These are phyloP conservation scores for Melanopsichium pennsylvanicum DNA, from an alignment of 1,284 basidiomycete genomes.

Conservation along the genomic window DNA sequence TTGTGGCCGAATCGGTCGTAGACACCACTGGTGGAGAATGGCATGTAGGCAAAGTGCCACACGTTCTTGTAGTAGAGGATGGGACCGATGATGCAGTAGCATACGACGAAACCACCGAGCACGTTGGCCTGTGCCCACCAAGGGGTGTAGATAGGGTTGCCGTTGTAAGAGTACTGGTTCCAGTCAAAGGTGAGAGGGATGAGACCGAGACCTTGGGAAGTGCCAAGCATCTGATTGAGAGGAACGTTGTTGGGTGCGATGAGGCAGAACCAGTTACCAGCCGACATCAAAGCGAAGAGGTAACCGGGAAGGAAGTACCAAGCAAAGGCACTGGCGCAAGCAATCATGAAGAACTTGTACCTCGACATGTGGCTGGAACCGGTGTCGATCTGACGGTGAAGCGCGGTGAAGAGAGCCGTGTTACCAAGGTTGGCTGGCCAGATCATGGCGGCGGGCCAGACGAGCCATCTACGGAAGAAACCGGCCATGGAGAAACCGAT, in stretches of 20 bases:
- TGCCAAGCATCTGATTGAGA: constrained; percentile 60
- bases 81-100: constrained; percentile 53
- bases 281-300: constrained; percentile 53
- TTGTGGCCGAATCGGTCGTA: constrained; percentile 52
- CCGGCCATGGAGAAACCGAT: constrained; percentile 60
- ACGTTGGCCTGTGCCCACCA: constrained; percentile 55
- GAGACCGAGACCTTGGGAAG: constrained; percentile 47
- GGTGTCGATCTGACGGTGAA: constrained; percentile 50
- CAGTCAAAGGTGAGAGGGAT: constrained; percentile 58
- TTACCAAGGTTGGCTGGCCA: constrained; percentile 58
- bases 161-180: constrained; percentile 49
- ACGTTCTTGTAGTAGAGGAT: constrained; percentile 59
- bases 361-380: constrained; percentile 67
- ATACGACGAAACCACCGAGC: constrained; percentile 49
- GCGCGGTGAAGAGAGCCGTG: constrained; percentile 53
- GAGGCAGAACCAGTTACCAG: constrained; percentile 58
- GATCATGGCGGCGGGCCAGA: constrained; percentile 62
- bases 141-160: constrained; percentile 50
- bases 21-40: constrained; percentile 49
- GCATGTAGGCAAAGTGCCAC: constrained; percentile 52
- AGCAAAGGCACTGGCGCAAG: constrained; percentile 37
- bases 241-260: constrained; percentile 57
- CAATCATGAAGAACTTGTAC: constrained; percentile 51
- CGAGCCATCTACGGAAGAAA: constrained; percentile 55
- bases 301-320: constrained; percentile 61